Conservation (phyloP, 2,329 filamentous ascomycete genomes). For the Fusarium incarnatum region DNA sequence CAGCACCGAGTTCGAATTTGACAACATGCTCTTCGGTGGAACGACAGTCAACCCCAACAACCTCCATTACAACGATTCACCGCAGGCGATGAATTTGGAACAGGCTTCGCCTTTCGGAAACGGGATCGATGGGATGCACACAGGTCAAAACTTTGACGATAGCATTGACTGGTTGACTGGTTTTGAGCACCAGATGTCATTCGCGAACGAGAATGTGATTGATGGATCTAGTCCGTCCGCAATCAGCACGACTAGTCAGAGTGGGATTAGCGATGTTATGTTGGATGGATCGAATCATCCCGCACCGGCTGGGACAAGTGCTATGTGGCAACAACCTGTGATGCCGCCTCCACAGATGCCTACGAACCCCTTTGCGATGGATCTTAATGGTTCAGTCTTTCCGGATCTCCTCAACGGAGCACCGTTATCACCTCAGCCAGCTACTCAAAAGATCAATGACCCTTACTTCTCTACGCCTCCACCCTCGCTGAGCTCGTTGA, state of each 20-base stretch:
- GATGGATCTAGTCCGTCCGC: constrained; percentile 96
- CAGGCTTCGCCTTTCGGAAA: constrained; percentile 70
- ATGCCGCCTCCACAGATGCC: constrained; percentile 76
- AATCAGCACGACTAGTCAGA: constrained; percentile 94
- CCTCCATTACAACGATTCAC: constrained; percentile 86
- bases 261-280: constrained; percentile 91
- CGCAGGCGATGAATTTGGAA: constrained; percentile 73
- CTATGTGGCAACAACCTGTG: constrained; percentile 77
- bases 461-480: constrained; percentile 84
- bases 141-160: constrained; percentile 75
- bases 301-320: constrained; percentile 63
- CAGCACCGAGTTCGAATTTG: constrained; percentile 62
- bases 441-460: constrained; percentile 77
- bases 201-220: constrained; percentile 82
- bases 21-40: constrained; percentile 74
- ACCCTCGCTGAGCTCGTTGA: constrained; percentile 78
- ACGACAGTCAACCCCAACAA: constrained; percentile 77
- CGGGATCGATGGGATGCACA: constrained; percentile 68
- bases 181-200: constrained; percentile 81
- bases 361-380: constrained; percentile 78
- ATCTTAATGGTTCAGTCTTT: constrained; percentile 79
- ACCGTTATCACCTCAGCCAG: constrained; percentile 81
- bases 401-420: constrained; percentile 79
- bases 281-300: constrained; percentile 81
- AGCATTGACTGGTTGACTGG: constrained; percentile 85